Evolutionary conservation across 129 eudicot species (phyloP).

Genomic region (Tagetes patula): DNA sequence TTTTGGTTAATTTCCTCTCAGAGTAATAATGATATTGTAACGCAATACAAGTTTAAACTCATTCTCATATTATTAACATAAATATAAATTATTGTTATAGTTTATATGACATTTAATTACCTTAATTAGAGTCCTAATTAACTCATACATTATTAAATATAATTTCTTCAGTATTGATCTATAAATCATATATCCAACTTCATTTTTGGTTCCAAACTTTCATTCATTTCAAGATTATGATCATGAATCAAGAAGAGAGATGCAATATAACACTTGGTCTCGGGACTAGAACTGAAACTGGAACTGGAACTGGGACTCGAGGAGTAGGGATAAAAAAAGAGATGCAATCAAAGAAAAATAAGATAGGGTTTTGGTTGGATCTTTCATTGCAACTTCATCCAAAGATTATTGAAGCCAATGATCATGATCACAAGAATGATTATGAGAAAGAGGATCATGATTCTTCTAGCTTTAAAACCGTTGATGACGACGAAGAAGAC

Average conservation of each 20-base stretch:
- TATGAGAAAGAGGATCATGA: conserved; percentile 31
- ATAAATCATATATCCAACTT: conserved; percentile 24
- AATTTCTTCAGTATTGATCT: conserved; percentile 22
- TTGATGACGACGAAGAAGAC: conserved; percentile 33
- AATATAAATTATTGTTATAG: conserved; percentile 31
- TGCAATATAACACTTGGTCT: conserved; percentile 50
- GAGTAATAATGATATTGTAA: conserved; percentile 41
- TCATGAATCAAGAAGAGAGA: conserved; percentile 38
- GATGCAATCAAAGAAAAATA: conserved; percentile 27
- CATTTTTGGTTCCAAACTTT: conserved; percentile 18
- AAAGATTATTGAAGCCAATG: conserved; percentile 22
- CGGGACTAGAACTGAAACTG: not conserved
- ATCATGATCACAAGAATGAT: conserved; percentile 18
- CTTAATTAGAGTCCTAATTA: conserved; percentile 23
- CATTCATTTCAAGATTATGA: not conserved
- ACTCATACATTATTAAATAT: conserved; percentile 48
- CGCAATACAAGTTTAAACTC: conserved; percentile 38
- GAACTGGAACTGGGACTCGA: not conserved
- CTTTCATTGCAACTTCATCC: conserved; percentile 44
- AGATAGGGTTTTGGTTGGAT: conserved; percentile 41
- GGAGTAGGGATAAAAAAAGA: conserved; percentile 25
- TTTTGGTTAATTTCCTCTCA: conserved; percentile 32
- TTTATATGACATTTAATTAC: conserved; percentile 25
- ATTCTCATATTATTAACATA: conserved; percentile 29
- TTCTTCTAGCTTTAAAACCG: conserved; percentile 23